These are phyloP conservation scores for Tremella fuciformis DNA, from an alignment of 768 basidiomycete genomes.

Conservation along the genomic window DNA sequence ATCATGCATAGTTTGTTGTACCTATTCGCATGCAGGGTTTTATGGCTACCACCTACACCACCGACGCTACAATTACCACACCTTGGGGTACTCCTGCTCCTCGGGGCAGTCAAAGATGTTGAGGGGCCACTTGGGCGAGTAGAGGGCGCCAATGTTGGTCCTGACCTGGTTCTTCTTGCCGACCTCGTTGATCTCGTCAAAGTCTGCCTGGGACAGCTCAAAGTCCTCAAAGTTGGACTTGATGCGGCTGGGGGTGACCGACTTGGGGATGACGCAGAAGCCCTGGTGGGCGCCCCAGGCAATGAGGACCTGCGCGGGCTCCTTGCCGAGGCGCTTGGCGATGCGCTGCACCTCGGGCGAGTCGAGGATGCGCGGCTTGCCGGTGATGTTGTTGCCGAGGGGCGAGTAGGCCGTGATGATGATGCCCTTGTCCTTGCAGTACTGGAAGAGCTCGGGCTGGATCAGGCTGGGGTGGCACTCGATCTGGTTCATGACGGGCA, in stretches of 20 bases:
- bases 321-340: constrained; percentile 62
- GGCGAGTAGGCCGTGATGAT: constrained; percentile 43
- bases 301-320: constrained; percentile 74
- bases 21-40: too few species aligned
- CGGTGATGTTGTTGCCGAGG: constrained; percentile 41
- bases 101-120: background rate
- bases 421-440: constrained; percentile 42
- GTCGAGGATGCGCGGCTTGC: constrained; percentile 61
- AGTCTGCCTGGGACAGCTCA: constrained; percentile 65
- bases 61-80: too few species aligned
- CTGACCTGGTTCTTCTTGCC: constrained; percentile 58
- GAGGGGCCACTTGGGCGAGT: constrained; percentile 53
- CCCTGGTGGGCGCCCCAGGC: constrained; percentile 76
- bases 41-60: too few species aligned
- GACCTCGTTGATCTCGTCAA: constrained; percentile 60
- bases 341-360: constrained; percentile 62
- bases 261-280: constrained; percentile 81
- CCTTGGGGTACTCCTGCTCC: background rate
- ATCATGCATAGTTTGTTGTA: too few species aligned
- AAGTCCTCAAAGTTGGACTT: constrained; percentile 75
- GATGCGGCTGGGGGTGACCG: constrained; percentile 59
- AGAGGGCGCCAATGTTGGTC: constrained; percentile 66
- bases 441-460: constrained; percentile 34
- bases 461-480: constrained; percentile 67
- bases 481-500: constrained; percentile 75